Percentiles rank a stretch among this genome's conserved stretches.
These are phyloP conservation scores for Vinca minor DNA, from an alignment of 257 asterid genomes.

Conservation along the genomic window DNA sequence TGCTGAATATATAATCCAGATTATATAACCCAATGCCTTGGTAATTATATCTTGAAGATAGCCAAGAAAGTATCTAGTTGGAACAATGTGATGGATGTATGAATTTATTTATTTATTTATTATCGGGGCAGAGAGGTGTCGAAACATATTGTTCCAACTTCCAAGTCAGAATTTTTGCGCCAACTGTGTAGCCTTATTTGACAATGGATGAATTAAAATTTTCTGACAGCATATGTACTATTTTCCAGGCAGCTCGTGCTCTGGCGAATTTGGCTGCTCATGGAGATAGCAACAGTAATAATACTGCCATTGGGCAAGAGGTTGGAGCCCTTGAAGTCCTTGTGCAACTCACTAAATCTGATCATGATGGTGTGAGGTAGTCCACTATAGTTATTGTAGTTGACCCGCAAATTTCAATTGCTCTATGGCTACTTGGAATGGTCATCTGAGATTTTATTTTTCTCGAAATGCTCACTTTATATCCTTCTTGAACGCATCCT, in stretches of 20 bases:
- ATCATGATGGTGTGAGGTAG: conserved; percentile 78
- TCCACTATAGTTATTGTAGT: neutral
- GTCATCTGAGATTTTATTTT: neutral
- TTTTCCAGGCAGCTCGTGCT: conserved; percentile 76
- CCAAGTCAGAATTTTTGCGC: too few species aligned
- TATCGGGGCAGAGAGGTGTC: too few species aligned
- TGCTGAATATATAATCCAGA: neutral
- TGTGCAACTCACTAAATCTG: conserved; percentile 66
- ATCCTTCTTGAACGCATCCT: neutral
- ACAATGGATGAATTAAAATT: neutral
- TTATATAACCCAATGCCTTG: neutral
- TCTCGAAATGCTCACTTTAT: neutral
- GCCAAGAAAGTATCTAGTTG: too few species aligned
- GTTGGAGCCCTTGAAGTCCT: conserved; percentile 82
- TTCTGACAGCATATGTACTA: conserved; percentile 2
- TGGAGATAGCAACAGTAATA: conserved; percentile 74
- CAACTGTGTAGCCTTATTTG: too few species aligned
- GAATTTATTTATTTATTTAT: too few species aligned
- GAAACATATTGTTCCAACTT: too few species aligned
- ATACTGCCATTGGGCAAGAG: conserved; percentile 78
- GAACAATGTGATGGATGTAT: too few species aligned
- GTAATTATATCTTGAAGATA: too few species aligned
- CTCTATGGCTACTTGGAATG: neutral
- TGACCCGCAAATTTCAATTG: neutral
- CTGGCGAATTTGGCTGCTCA: conserved; percentile 85